Base-by-base conservation (phyloP, 306 rosid species). In the Neltuma alba region DNA sequence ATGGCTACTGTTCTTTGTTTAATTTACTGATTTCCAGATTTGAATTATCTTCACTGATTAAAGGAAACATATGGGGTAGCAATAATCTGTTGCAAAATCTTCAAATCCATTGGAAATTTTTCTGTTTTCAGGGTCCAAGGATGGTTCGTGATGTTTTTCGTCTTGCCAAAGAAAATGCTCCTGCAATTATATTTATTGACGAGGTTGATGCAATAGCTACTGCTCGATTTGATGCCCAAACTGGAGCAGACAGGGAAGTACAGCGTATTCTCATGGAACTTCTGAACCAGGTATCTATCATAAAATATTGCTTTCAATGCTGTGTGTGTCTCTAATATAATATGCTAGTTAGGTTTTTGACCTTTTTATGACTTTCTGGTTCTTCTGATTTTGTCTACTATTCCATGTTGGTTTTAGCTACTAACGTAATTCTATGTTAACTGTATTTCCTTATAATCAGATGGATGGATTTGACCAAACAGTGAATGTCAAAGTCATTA, bases 381-480 rank as follows among this genome's bases (percentile, higher is more conserved):
- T 58, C 65, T 58, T 25, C 67, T 38, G 67, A n/a, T 54, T 74
- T 63, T 74, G 73, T 15, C 20, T 61, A 33, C 36, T 33, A 33
- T 33, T 33, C 36, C 36, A 33, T 30, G 21, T 41, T 57, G 45
- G 10, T 63, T 54, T 68, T 54, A 48, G 65, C 74, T 79, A 52
- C 61, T 80, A 45, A 54, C 36, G 2, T 33, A 71, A 18, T 42
- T 27, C 16, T 52, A 76, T 41, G 54, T 58, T 75, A 36, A 57
- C 76, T 73, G 31, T 37, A 48, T 42, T 38, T 61, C 55, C 40
- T 73, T 62, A 50, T 72, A 3, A 45, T 79, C 87, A 95, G 99
- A 95, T 95, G 99, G 99, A 95, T 78, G 99, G 99, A 64, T 95
- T 95, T 71, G 99, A 95, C 71, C 99, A 95, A 83, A 95, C 99